Percentiles rank a stretch among this genome's conserved stretches.
Conservation (phyloP, 768 basidiomycete genomes). For the Thelephora aurantiotincta region DNA sequence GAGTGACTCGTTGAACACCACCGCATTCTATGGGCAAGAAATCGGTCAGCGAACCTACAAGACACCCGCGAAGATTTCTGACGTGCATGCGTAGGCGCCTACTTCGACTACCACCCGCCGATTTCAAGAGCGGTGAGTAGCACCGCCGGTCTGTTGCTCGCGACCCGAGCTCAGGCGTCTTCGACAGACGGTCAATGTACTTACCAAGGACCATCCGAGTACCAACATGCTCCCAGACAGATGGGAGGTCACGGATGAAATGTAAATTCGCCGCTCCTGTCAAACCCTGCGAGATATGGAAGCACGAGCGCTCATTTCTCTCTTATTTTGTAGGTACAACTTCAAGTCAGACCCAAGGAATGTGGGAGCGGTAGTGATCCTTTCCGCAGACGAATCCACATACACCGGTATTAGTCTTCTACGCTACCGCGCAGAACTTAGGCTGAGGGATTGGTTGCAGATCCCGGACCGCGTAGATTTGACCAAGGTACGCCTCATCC, state of each 20-base stretch:
- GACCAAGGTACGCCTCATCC: constrained; percentile 69
- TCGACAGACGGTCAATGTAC: constrained; percentile 22
- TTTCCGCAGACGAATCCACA: constrained; percentile 30
- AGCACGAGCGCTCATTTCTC: constrained; percentile 7
- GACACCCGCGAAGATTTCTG: background rate
- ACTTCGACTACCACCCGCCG: constrained; percentile 34
- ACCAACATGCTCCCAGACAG: constrained; percentile 22
- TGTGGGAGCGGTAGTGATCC: constrained; percentile 28
- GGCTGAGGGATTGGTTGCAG: constrained; percentile 20
- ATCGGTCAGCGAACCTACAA: constrained; percentile 18
- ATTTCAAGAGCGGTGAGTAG: constrained; percentile 26
- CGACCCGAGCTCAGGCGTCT: background rate
- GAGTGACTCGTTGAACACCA: constrained; percentile 26
- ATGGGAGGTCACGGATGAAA: constrained; percentile 23
- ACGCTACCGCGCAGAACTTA: background rate
- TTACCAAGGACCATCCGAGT: constrained; percentile 29
- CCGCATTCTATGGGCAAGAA: constrained; percentile 25
- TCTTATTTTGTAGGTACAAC: constrained; percentile 22
- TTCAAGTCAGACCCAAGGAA: constrained; percentile 32
- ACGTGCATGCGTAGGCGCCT: constrained; percentile 17
- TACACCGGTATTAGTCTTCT: constrained; percentile 19
- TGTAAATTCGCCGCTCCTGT: constrained; percentile 15
- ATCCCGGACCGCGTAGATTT: constrained; percentile 33
- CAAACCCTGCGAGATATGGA: constrained; percentile 5
- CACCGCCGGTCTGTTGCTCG: background rate